Conservation (phyloP, 352 stramenopile genomes). For the Pythium brassicae region DNA sequence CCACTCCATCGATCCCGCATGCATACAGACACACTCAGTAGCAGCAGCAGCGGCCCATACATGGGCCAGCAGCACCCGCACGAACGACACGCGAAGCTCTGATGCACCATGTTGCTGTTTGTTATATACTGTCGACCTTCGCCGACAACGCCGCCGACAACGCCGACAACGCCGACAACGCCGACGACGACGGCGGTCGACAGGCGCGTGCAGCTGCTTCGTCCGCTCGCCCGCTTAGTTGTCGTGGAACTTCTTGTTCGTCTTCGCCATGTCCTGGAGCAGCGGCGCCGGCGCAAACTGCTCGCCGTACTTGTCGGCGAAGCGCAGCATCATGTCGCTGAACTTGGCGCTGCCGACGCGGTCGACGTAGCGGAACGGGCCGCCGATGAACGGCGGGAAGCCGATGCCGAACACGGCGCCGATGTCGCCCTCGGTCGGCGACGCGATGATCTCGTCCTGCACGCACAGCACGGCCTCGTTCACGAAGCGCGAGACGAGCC, state of each 20-base stretch:
- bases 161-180: constrained; percentile 1
- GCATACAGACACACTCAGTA: background rate
- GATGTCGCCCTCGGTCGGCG: constrained; percentile 96
- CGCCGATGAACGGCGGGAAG: constrained; percentile 97
- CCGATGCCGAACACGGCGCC: constrained; percentile 98
- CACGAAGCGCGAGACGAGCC: constrained; percentile 94
- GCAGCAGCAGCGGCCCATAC: too few relatives aligned
- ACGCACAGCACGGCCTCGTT: constrained; percentile 98
- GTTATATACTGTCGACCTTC: background rate
- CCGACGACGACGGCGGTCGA: background rate
- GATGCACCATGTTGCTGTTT: background rate
- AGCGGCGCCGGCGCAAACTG: constrained; percentile 96
- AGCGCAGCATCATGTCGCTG: constrained; percentile 95
- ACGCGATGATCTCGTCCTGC: constrained; percentile 96
- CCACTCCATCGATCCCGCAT: background rate
- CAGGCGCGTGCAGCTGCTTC: background rate
- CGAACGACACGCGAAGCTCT: background rate
- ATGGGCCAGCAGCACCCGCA: too few relatives aligned
- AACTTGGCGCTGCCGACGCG: constrained; percentile 91
- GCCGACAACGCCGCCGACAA: background rate
- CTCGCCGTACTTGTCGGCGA: constrained; percentile 93
- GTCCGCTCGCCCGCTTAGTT: constrained; percentile 30
- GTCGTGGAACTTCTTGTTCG: constrained; percentile 97
- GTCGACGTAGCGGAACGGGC: constrained; percentile 97
- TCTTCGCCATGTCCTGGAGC: constrained; percentile 96